Conservation (phyloP, 352 stramenopile species). For the Pythium brachiatum region DNA sequence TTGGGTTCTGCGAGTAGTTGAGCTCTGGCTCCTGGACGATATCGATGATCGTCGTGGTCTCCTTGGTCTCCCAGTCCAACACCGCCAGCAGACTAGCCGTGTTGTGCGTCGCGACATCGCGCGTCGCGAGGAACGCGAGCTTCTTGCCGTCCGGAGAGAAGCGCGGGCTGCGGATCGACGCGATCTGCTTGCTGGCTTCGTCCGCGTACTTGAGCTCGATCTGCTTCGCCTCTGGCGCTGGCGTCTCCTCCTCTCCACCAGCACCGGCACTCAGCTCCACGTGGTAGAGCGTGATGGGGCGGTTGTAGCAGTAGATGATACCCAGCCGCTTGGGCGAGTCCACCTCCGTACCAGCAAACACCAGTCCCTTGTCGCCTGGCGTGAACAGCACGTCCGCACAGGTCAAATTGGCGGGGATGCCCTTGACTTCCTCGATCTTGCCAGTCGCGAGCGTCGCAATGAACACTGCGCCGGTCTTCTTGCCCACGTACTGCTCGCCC, state of each 20-base stretch:
- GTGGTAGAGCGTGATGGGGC: slow-evolving; percentile 63
- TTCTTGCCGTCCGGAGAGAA: slow-evolving; percentile 69
- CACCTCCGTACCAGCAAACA: slow-evolving; percentile 66
- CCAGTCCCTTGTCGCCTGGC: slow-evolving; percentile 46
- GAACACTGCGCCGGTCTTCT: slow-evolving; percentile 69
- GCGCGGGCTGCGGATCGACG: slow-evolving; percentile 50
- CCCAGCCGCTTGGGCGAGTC: slow-evolving; percentile 58
- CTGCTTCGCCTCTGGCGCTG: slow-evolving; percentile 36
- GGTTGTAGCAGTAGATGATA: slow-evolving; percentile 88
- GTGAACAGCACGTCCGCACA: slow-evolving; percentile 71
- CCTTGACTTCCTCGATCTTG: slow-evolving; percentile 64
- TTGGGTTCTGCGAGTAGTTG: slow-evolving; percentile 29
- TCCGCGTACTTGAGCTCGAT: slow-evolving; percentile 37
- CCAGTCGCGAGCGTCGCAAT: slow-evolving; percentile 56
- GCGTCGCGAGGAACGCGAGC: slow-evolving; percentile 68
- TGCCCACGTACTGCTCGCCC: slow-evolving; percentile 83
- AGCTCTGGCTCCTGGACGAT: slow-evolving; percentile 54
- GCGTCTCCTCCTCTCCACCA: slow-evolving; percentile 7
- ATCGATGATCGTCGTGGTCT: slow-evolving; percentile 57
- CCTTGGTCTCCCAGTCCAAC: slow-evolving; percentile 57
- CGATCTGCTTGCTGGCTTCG: slow-evolving; percentile 38
- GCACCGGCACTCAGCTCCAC: slow-evolving; percentile 25
- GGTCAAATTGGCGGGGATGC: slow-evolving; percentile 48
- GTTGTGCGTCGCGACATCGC: slow-evolving; percentile 68
- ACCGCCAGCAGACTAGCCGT: slow-evolving; percentile 70